Evolutionary conservation across 2,329 filamentous ascomycete genomes (phyloP).

Genomic region (Stagonosporopsis vannaccii): DNA sequence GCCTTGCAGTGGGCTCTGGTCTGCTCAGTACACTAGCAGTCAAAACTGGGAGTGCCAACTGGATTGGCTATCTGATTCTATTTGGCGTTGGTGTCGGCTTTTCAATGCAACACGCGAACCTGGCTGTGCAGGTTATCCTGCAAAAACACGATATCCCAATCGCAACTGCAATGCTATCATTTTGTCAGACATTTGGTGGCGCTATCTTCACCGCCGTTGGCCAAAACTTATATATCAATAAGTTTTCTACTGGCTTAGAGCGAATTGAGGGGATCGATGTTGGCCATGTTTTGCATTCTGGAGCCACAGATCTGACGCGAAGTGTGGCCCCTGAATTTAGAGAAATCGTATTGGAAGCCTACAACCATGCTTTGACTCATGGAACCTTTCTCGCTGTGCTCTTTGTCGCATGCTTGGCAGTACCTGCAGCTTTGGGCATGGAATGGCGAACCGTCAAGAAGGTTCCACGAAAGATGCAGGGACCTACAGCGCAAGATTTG

Average conservation of each 20-base stretch:
- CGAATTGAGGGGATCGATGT: conserved; percentile 50
- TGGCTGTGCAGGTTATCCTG: conserved; percentile 54
- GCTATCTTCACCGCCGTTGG: conserved; percentile 56
- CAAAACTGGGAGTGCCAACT: conserved; percentile 39
- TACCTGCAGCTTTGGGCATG: conserved; percentile 63
- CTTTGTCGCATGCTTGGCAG: conserved; percentile 61
- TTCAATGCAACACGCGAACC: conserved; percentile 54
- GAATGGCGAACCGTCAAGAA: conserved; percentile 73
- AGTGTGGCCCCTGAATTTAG: conserved; percentile 25
- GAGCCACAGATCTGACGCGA: conserved; percentile 65
- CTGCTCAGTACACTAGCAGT: conserved; percentile 52
- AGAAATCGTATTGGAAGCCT: conserved; percentile 32
- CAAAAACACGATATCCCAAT: conserved; percentile 51
- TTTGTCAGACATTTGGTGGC: conserved; percentile 55
- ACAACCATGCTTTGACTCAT: conserved; percentile 40
- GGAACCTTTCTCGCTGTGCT: conserved; percentile 65
- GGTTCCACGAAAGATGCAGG: conserved; percentile 1
- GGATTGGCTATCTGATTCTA: conserved; percentile 43
- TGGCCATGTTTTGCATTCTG: conserved; percentile 50
- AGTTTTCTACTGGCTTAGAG: conserved; percentile 49
- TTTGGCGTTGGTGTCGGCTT: conserved; percentile 51
- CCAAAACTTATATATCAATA: conserved; percentile 56
- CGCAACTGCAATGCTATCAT: conserved; percentile 55
- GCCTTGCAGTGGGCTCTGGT: conserved; percentile 55
- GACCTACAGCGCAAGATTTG: neutral